Conservation (phyloP, 306 rosid species). For the Pyrus betulifolia region DNA sequence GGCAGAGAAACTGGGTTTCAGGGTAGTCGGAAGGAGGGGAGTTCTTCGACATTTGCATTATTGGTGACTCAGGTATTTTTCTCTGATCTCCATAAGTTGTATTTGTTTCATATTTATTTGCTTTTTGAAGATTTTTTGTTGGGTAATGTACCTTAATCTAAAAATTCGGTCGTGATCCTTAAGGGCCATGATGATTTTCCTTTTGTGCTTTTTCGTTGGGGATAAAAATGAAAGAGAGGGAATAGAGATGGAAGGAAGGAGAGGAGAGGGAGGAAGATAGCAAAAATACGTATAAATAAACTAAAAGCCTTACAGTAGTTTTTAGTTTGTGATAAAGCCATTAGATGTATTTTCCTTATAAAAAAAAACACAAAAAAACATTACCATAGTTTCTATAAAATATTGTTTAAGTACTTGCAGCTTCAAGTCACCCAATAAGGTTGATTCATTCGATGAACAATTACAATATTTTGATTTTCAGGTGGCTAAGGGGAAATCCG, state of each 20-base stretch:
- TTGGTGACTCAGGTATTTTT: slow-evolving; percentile 16
- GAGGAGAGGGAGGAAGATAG: neutral
- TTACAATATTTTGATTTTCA: slow-evolving; percentile 19
- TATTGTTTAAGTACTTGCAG: neutral
- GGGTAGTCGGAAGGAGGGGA: slow-evolving; percentile 33
- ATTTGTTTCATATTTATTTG: neutral
- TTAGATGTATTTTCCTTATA: neutral
- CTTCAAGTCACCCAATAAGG: neutral
- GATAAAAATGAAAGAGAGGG: neutral
- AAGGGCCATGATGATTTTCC: neutral
- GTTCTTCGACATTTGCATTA: slow-evolving; percentile 52
- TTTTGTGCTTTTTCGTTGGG: neutral
- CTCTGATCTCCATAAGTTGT: neutral
- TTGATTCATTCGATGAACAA: neutral
- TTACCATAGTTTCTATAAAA: neutral
- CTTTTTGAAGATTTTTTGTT: neutral
- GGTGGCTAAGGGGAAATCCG: slow-evolving; percentile 36
- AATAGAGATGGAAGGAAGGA: neutral
- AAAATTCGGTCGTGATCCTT: neutral
- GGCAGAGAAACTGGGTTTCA: slow-evolving; percentile 13
- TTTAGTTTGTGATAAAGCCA: neutral
- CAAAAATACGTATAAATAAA: neutral
- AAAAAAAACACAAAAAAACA: neutral
- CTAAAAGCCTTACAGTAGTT: neutral
- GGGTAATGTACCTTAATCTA: neutral